phyloP scores from a whole-genome alignment of 371 early-diverging fungal species.

The Capillidium heterosporum region DNA sequence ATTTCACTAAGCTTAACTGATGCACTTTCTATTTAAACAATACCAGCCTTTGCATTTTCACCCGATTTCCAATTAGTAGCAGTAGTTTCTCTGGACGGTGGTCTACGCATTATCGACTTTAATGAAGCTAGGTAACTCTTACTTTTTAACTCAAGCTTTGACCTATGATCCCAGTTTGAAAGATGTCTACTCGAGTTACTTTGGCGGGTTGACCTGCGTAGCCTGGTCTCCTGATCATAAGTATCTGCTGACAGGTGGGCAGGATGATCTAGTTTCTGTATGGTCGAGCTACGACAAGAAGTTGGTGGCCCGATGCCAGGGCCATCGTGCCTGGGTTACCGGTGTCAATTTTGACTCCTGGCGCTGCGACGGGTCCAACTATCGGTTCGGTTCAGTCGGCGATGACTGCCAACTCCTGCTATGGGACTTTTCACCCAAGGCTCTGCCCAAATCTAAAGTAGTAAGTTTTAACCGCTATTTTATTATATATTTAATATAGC shows the following conservation, averaged over 20 bases:
- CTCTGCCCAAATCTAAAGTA: conserved; percentile 51
- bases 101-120: conserved; percentile 56
- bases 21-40: background rate
- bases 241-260: conserved; percentile 81
- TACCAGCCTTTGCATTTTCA: conserved; percentile 65
- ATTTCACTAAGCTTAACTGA: background rate
- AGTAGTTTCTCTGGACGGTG: conserved; percentile 56
- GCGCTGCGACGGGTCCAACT: conserved; percentile 62
- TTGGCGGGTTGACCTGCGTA: conserved; percentile 69
- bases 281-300: conserved; percentile 65
- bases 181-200: conserved; percentile 59
- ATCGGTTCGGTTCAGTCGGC: conserved; percentile 79
- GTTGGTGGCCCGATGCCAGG: conserved; percentile 76
- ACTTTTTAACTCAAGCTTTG: background rate
- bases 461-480: no score
- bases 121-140: conserved; percentile 27
- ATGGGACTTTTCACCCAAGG: conserved; percentile 81
- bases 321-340: conserved; percentile 85
- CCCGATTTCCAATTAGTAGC: conserved; percentile 73
- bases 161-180: conserved; percentile 16
- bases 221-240: conserved; percentile 87
- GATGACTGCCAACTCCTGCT: conserved; percentile 71
- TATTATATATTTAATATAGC: background rate
- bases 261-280: conserved; percentile 89
- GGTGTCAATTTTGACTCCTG: conserved; percentile 80